Percentiles rank a stretch among this genome's conserved stretches.
phyloP scores from a whole-genome alignment of 2,329 filamentous ascomycete genomes.

The Trichophyton benhamiae region DNA sequence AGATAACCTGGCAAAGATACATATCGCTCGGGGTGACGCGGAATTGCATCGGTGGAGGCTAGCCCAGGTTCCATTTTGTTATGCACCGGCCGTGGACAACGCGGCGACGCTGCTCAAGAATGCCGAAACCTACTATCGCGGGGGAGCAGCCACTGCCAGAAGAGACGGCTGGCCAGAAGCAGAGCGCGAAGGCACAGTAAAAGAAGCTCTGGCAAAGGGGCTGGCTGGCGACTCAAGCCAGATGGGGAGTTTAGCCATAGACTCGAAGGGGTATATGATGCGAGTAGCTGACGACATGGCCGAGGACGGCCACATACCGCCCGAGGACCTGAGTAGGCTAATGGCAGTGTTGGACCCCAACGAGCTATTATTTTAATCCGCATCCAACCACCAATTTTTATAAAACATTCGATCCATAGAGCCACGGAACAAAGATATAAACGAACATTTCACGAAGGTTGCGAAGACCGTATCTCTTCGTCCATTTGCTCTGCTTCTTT shows the following conservation, averaged over 20 bases:
- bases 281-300: constrained; percentile 40
- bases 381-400: not conserved
- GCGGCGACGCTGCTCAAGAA: constrained; percentile 40
- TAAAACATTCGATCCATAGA: not conserved
- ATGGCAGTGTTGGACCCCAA: constrained; percentile 11
- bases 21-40: constrained; percentile 43
- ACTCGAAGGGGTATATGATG: constrained; percentile 28
- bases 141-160: constrained; percentile 34
- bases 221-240: constrained; percentile 30
- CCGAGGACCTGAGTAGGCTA: constrained; percentile 14
- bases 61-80: constrained; percentile 34
- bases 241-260: constrained; percentile 27
- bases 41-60: constrained; percentile 45
- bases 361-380: constrained; percentile 14
- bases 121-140: constrained; percentile 46
- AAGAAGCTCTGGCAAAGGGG: constrained; percentile 38
- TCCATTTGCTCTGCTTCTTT: constrained; percentile 34
- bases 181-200: constrained; percentile 34
- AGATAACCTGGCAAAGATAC: constrained; percentile 41
- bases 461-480: constrained; percentile 26
- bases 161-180: constrained; percentile 33
- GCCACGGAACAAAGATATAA: not conserved
- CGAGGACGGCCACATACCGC: constrained; percentile 39
- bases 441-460: constrained; percentile 17
- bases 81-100: constrained; percentile 34